Percentiles rank a stretch among this genome's conserved stretches.
Evolutionary conservation across 257 asterid genomes (phyloP).

Genomic region (Petrea volubilis): DNA sequence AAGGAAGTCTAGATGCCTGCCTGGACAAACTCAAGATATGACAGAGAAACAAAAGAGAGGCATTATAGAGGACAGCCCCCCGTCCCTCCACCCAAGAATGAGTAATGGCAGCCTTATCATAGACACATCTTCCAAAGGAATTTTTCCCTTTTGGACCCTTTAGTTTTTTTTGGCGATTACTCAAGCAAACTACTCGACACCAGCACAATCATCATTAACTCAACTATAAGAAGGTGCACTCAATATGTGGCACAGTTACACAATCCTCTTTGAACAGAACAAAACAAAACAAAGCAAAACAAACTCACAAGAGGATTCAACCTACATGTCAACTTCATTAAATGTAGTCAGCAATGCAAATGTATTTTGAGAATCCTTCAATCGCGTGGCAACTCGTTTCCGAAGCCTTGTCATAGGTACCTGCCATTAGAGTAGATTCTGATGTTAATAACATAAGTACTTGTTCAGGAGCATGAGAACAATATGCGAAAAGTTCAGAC

Average conservation of each 20-base stretch:
- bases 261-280: not conserved
- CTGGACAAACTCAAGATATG: not conserved
- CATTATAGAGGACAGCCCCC: not conserved
- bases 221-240: not conserved
- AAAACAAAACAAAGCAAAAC: not conserved
- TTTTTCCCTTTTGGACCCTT: not conserved
- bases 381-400: conserved; percentile 86
- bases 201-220: conserved; percentile 1
- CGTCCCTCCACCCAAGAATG: not conserved
- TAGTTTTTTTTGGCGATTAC: not conserved
- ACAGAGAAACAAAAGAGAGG: conserved; percentile 5
- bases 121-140: not conserved
- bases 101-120: not conserved
- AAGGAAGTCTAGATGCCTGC: not conserved
- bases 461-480: not conserved
- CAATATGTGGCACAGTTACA: not conserved
- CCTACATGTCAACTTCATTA: conserved; percentile 99
- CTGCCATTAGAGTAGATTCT: conserved; percentile 37
- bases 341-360: conserved; percentile 95
- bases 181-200: not conserved
- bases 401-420: conserved; percentile 99
- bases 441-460: not conserved
- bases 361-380: conserved; percentile 98
- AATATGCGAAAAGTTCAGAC: conserved; percentile 23
- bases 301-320: conserved; percentile 8